These are phyloP conservation scores for Solanum pinnatisectum DNA, from an alignment of 257 asterid genomes.

Conservation along the genomic window DNA sequence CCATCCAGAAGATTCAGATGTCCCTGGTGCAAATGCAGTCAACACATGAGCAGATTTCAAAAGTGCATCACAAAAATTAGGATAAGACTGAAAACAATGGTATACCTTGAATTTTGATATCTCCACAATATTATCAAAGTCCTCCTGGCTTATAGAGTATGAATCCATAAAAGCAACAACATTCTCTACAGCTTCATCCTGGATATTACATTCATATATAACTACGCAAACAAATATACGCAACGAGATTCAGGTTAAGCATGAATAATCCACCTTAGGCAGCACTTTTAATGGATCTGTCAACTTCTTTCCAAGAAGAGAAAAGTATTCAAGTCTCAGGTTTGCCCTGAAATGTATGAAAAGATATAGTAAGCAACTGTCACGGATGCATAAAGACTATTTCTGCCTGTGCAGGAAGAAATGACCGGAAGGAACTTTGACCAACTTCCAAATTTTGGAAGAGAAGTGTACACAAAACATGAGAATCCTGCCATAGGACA, in stretches of 20 bases:
- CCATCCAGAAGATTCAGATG: constrained; percentile 77
- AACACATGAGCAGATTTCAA: neutral
- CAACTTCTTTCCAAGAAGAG: constrained; percentile 62
- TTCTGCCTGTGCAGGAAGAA: neutral
- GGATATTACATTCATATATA: constrained; percentile 7
- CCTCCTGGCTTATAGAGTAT: constrained; percentile 84
- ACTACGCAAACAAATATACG: neutral
- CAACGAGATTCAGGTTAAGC: neutral
- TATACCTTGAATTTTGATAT: constrained; percentile 77
- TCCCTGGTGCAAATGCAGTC: constrained; percentile 42
- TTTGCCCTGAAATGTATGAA: constrained; percentile 39
- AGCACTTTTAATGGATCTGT: constrained; percentile 59
- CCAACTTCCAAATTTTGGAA: neutral
- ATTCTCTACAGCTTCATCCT: constrained; percentile 91
- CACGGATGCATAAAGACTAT: neutral
- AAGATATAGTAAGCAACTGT: neutral
- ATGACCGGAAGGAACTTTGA: neutral
- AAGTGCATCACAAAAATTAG: neutral
- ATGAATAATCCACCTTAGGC: constrained; percentile 50
- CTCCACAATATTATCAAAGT: constrained; percentile 75
- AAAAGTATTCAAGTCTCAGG: constrained; percentile 73
- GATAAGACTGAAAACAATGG: neutral
- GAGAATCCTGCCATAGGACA: neutral
- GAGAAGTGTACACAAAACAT: neutral
- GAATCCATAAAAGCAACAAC: constrained; percentile 87